These are phyloP conservation scores for Sphagnum contortum DNA, from an alignment of 225 moss, liverwort and hornwort genomes.

Conservation along the genomic window DNA sequence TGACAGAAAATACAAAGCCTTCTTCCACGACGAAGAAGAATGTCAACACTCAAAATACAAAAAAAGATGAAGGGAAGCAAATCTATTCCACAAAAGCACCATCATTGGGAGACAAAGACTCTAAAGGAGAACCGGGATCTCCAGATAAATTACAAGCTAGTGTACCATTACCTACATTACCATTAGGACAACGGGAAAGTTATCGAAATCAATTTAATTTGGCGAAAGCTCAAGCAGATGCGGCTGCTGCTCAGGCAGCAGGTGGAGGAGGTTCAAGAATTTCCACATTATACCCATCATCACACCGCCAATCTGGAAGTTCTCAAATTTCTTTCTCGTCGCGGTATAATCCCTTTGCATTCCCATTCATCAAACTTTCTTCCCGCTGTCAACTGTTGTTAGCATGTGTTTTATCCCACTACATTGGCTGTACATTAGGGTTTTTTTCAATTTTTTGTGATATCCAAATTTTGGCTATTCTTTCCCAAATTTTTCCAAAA, in stretches of 20 bases:
- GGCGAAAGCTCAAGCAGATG: slow-evolving; percentile 84
- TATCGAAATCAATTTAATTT: slow-evolving; percentile 66
- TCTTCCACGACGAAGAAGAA: slow-evolving; percentile 3
- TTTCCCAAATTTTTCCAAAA: no score
- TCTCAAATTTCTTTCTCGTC: slow-evolving; percentile 71
- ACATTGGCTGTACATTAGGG: no score
- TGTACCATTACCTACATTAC: slow-evolving; percentile 9
- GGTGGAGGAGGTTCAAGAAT: slow-evolving; percentile 30
- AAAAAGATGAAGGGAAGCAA: slow-evolving; percentile 13
- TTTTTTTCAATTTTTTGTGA: no score
- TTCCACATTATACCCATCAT: slow-evolving; percentile 55
- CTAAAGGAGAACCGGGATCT: neutral
- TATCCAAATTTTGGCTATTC: no score
- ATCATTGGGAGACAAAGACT: neutral
- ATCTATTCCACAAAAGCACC: neutral
- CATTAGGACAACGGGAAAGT: slow-evolving; percentile 32
- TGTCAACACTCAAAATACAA: slow-evolving; percentile 9
- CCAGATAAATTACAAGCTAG: slow-evolving; percentile 1
- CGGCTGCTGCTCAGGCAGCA: slow-evolving; percentile 43
- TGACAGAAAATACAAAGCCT: slow-evolving; percentile 17
- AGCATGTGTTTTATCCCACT: no score
- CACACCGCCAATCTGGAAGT: slow-evolving; percentile 69
- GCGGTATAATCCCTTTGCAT: slow-evolving; percentile 18
- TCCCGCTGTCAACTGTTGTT: neutral
- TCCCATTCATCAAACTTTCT: neutral